A percentile compares a stretch with the other conserved stretches of the same genome.
Evolutionary conservation across 345 rosid species (phyloP).

Genomic region (Citrus trifoliata): DNA sequence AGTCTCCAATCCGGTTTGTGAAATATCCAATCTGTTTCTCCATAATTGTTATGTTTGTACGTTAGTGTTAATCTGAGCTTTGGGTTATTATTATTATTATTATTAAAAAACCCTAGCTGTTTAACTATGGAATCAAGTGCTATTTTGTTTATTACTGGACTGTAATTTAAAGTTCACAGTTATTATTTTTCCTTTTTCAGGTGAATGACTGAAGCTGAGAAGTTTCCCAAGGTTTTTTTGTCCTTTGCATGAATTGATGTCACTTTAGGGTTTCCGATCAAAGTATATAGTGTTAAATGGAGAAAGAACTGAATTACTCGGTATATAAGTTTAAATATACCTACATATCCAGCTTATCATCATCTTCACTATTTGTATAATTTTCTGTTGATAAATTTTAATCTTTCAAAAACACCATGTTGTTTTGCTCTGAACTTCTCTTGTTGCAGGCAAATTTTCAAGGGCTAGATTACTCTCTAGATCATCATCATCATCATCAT

Average conservation of each 20-base stretch:
- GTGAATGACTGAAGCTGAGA: conserved; percentile 3
- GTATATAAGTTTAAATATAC: conserved; percentile 23
- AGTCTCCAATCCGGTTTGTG: conserved; percentile 17
- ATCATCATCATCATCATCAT: conserved; percentile 32
- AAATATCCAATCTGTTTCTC: not conserved
- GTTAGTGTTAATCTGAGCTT: no score
- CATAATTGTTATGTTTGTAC: not conserved
- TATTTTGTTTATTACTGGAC: not conserved
- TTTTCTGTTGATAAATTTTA: conserved; percentile 20
- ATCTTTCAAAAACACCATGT: conserved; percentile 13
- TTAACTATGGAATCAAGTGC: no score
- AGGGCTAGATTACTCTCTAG: conserved; percentile 43
- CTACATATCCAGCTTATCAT: conserved; percentile 3
- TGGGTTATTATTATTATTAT: no score
- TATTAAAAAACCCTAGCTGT: no score
- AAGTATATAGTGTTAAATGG: conserved; percentile 37
- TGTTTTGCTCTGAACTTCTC: conserved; percentile 25
- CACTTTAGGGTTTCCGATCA: conserved; percentile 17
- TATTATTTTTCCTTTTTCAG: conserved; percentile 12
- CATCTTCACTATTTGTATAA: conserved; percentile 10
- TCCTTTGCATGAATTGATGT: conserved; percentile 23
- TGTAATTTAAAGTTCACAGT: conserved; percentile 5
- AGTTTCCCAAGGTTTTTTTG: conserved; percentile 20
- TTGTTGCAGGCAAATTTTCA: conserved; percentile 47
- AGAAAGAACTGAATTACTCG: conserved; percentile 68